Percentiles rank a stretch among this genome's conserved stretches.
These are phyloP conservation scores for Suillus sp. DNA, from an alignment of 768 basidiomycete genomes.

Conservation along the genomic window DNA sequence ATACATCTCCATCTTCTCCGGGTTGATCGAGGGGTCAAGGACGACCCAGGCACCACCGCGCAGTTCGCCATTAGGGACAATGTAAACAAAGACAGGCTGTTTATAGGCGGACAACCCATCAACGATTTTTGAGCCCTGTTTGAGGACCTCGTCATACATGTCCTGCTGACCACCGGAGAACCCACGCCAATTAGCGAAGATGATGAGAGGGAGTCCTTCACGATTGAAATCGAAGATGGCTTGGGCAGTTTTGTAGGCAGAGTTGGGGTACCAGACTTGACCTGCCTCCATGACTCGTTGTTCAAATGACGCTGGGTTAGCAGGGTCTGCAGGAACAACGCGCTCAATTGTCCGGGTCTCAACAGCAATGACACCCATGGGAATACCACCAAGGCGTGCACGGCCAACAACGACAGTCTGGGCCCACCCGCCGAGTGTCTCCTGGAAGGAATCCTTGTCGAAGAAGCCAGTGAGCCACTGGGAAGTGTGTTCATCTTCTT, in stretches of 20 bases:
- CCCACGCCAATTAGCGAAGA: constrained; percentile 99
- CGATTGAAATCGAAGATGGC: constrained; percentile 99
- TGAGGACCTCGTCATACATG: constrained; percentile 97
- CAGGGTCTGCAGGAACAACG: constrained; percentile 95
- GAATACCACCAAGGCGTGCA: constrained; percentile 94
- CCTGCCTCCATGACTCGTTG: constrained; percentile 99
- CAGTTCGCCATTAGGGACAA: constrained; percentile 97
- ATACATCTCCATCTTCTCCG: constrained; percentile 99
- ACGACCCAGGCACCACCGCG: constrained; percentile 99
- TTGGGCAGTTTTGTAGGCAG: constrained; percentile 98
- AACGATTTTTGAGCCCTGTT: constrained; percentile 98
- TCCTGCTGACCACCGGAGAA: constrained; percentile 99
- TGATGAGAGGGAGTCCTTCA: constrained; percentile 94
- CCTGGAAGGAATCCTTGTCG: constrained; percentile 97
- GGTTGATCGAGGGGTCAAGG: constrained; percentile 95
- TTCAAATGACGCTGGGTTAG: constrained; percentile 95
- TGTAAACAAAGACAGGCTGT: constrained; percentile 97
- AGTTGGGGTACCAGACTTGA: constrained; percentile 99
- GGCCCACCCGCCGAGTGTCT: constrained; percentile 98
- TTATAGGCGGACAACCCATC: constrained; percentile 97
- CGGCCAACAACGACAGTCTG: constrained; percentile 98
- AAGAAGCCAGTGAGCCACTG: constrained; percentile 92
- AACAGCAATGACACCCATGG: constrained; percentile 97
- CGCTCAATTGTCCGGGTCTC: constrained; percentile 98
- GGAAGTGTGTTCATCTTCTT: constrained; percentile 76